These are phyloP conservation scores for Suillus bovinus DNA, from an alignment of 768 basidiomycete species.

Conservation along the genomic window DNA sequence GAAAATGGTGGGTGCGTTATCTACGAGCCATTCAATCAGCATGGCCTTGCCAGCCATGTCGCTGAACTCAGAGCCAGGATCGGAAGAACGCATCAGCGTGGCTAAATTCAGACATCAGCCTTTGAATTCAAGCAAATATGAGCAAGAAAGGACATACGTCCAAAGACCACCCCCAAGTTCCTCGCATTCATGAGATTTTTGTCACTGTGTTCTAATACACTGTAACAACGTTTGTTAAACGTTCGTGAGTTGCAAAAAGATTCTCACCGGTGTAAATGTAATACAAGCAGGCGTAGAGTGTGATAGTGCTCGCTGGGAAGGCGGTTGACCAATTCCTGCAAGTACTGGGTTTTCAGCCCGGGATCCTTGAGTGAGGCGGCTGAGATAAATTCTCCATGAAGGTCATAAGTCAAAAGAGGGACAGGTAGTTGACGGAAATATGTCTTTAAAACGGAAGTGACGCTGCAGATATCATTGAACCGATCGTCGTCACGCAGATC, in stretches of 20 bases:
- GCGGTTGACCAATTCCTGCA: constrained; percentile 70
- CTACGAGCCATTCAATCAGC: constrained; percentile 92
- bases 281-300: constrained; percentile 78
- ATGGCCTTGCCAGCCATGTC: constrained; percentile 98
- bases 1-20: constrained; percentile 71
- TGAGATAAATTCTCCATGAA: constrained; percentile 87
- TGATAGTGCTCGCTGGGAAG: constrained; percentile 88
- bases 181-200: constrained; percentile 92
- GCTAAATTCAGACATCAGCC: constrained; percentile 49
- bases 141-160: constrained; percentile 61
- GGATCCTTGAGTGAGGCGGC: constrained; percentile 72
- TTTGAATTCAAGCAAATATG: background rate
- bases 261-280: constrained; percentile 82
- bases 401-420: constrained; percentile 86
- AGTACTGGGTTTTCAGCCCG: constrained; percentile 52
- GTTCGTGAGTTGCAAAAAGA: background rate
- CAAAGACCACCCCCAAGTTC: constrained; percentile 97
- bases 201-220: constrained; percentile 64
- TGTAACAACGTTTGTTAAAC: constrained; percentile 14
- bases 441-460: constrained; percentile 95
- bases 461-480: constrained; percentile 97
- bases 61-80: constrained; percentile 86
- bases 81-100: constrained; percentile 89
- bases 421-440: constrained; percentile 93
- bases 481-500: constrained; percentile 83